phyloP scores from a whole-genome alignment of 2,329 filamentous ascomycete genomes.

The Beauveria pseudobassiana region DNA sequence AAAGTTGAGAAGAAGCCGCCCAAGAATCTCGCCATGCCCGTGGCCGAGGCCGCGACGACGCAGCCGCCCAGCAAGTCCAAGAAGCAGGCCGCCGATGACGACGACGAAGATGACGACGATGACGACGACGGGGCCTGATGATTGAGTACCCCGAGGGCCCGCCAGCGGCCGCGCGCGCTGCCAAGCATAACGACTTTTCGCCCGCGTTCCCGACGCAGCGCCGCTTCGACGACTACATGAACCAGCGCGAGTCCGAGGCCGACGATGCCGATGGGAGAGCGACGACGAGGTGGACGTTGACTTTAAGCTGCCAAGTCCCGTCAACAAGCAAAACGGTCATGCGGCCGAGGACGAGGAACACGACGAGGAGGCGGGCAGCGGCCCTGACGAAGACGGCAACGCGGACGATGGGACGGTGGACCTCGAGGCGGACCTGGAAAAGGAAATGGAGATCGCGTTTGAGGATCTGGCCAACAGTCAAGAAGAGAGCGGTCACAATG shows the following conservation, averaged over 20 bases:
- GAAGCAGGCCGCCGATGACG: conserved; percentile 34
- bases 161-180: conserved; percentile 18
- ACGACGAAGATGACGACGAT: conserved; percentile 46
- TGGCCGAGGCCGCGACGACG: conserved; percentile 10
- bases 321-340: conserved; percentile 26
- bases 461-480: conserved; percentile 48
- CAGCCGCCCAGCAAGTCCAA: conserved; percentile 17
- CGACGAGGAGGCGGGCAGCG: conserved; percentile 23
- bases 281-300: conserved; percentile 41
- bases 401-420: conserved; percentile 24
- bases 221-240: conserved; percentile 47
- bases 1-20: conserved; percentile 18
- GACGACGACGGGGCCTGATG: conserved; percentile 51
- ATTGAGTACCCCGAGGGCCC: conserved; percentile 53
- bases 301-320: conserved; percentile 48
- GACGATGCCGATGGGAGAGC: conserved; percentile 41
- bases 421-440: conserved; percentile 36
- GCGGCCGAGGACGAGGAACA: conserved; percentile 22
- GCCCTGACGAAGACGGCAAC: conserved; percentile 18
- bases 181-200: conserved; percentile 36
- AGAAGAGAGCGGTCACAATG: conserved; percentile 43
- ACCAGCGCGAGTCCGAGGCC: conserved; percentile 37
- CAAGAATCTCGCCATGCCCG: conserved; percentile 29
- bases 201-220: conserved; percentile 40
- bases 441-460: conserved; percentile 43